Evolutionary conservation across 768 basidiomycete species (phyloP).

Genomic region (Nidularia sp.): DNA sequence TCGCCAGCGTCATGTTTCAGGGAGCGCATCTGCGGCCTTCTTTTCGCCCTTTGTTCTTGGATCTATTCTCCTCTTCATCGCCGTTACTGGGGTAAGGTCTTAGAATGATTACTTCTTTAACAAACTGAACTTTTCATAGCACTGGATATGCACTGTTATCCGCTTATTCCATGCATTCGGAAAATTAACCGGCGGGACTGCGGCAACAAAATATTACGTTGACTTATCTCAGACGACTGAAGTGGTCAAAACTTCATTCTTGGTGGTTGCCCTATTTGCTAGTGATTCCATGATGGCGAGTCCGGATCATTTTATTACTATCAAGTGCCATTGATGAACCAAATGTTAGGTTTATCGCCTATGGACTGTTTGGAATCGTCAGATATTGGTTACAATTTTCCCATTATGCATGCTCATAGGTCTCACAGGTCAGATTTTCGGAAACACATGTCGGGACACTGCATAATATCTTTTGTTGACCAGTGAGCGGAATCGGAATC

Average conservation of each 20-base stretch:
- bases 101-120: neutral
- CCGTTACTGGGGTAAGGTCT: conserved; percentile 4
- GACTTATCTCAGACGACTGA: neutral
- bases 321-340: neutral
- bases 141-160: conserved; percentile 4
- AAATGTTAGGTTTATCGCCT: conserved; percentile 4
- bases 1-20: neutral
- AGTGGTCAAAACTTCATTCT: neutral
- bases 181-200: neutral
- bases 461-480: neutral
- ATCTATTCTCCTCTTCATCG: neutral
- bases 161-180: conserved; percentile 1
- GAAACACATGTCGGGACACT: neutral
- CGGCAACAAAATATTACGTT: neutral
- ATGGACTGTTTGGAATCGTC: conserved; percentile 3
- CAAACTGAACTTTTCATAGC: neutral
- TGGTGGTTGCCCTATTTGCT: neutral
- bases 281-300: neutral
- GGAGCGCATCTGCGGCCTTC: too few species aligned
- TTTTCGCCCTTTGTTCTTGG: too few species aligned
- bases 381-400: neutral
- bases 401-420: conserved; percentile 1
- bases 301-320: neutral
- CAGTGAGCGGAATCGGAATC: conserved; percentile 3
- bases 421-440: neutral